Percentiles rank a stretch among this genome's conserved stretches.
phyloP scores from a whole-genome alignment of 1,284 basidiomycete species.

The Xerocomus nothofagi region DNA sequence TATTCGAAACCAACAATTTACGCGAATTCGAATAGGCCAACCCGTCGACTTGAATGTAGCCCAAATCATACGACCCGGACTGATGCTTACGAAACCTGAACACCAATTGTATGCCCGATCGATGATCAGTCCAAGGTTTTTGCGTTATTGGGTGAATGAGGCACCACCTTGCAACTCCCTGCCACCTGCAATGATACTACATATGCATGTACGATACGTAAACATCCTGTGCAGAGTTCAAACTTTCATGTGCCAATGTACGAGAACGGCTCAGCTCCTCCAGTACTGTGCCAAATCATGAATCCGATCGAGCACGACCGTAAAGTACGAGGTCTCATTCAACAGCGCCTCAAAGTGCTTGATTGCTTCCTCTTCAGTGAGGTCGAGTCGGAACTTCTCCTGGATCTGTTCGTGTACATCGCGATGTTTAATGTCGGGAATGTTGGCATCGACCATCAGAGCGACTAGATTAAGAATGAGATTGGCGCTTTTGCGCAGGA shows the following conservation, averaged over 20 bases:
- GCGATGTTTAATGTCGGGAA: slow-evolving; percentile 95
- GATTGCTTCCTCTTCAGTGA: slow-evolving; percentile 96
- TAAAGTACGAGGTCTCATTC: slow-evolving; percentile 94
- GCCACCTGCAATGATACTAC: no score
- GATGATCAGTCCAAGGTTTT: no score
- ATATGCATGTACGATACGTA: slow-evolving; percentile 7
- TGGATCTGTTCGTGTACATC: slow-evolving; percentile 87
- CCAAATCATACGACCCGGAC: not conserved
- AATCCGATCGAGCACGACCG: slow-evolving; percentile 89
- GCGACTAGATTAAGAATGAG: slow-evolving; percentile 95
- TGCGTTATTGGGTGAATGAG: no score
- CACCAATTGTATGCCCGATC: no score
- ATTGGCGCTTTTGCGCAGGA: slow-evolving; percentile 96
- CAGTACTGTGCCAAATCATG: slow-evolving; percentile 87
- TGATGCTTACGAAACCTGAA: no score
- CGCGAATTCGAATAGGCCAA: not conserved
- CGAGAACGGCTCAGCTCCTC: slow-evolving; percentile 50
- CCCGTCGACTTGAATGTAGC: not conserved
- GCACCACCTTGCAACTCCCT: no score
- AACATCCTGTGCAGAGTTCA: slow-evolving; percentile 1
- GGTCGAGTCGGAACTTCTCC: slow-evolving; percentile 93
- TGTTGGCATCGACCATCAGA: slow-evolving; percentile 97
- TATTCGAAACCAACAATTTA: not conserved
- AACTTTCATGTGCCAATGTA: slow-evolving; percentile 1
- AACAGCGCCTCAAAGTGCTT: slow-evolving; percentile 93